Percentiles rank a stretch among this genome's conserved stretches.
phyloP scores from a whole-genome alignment of 2,329 filamentous ascomycete genomes.

The Coniosporium tulheliwenetii region DNA sequence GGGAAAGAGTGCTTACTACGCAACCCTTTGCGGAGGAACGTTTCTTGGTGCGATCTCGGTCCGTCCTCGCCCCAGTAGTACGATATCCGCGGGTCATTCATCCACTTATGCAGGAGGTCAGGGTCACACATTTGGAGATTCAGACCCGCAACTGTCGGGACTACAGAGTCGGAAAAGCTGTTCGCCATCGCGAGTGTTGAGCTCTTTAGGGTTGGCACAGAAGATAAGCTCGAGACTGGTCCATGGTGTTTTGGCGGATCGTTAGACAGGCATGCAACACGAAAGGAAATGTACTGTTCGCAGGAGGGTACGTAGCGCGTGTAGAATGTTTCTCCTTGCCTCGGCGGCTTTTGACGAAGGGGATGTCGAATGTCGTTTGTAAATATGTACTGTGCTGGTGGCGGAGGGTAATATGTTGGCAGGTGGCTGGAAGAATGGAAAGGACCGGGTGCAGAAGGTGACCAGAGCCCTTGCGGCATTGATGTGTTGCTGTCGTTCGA shows the following conservation, averaged over 20 bases:
- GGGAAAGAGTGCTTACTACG: constrained; percentile 67
- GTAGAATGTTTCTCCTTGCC: constrained; percentile 86
- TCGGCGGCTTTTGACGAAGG: constrained; percentile 70
- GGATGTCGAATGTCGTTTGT: constrained; percentile 74
- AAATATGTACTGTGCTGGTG: constrained; percentile 65
- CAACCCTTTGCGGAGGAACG: constrained; percentile 53
- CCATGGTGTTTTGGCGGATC: constrained; percentile 50
- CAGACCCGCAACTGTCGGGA: constrained; percentile 15
- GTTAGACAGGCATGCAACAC: constrained; percentile 58
- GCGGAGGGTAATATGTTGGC: constrained; percentile 79
- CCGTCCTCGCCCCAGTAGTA: constrained; percentile 67
- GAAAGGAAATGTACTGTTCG: constrained; percentile 74
- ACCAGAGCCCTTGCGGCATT: constrained; percentile 10
- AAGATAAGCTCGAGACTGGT: constrained; percentile 22
- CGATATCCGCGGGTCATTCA: constrained; percentile 69
- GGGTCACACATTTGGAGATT: constrained; percentile 34
- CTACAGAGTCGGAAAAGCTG: constrained; percentile 32
- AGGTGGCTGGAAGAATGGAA: constrained; percentile 74
- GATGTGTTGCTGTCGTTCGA: not conserved
- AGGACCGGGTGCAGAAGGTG: constrained; percentile 39
- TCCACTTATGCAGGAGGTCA: constrained; percentile 70
- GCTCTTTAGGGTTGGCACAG: constrained; percentile 8
- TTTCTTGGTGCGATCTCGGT: constrained; percentile 39
- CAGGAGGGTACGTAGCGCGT: constrained; percentile 71
- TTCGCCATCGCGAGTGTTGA: constrained; percentile 5